phyloP scores from a whole-genome alignment of 192 early-diverging fungal genomes.

The Chytriomyces sp. region DNA sequence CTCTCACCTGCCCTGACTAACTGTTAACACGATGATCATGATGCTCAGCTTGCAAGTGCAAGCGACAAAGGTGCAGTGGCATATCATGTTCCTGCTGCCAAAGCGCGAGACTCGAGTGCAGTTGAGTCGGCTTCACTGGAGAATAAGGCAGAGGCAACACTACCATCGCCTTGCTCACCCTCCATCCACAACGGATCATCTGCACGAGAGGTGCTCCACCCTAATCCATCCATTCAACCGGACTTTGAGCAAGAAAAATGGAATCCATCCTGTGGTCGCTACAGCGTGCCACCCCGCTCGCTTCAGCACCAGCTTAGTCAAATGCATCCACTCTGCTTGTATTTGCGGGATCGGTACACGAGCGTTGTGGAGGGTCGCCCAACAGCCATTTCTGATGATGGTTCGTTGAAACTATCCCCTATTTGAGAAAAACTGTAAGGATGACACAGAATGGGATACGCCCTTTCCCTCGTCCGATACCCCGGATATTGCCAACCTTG shows the following conservation, averaged over 20 bases:
- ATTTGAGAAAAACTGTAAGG: neutral
- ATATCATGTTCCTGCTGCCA: conserved; percentile 11
- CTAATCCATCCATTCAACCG: neutral
- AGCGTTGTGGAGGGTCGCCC: conserved; percentile 54
- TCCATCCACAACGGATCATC: neutral
- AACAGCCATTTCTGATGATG: conserved; percentile 52
- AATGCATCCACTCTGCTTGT: conserved; percentile 36
- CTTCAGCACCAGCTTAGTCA: neutral
- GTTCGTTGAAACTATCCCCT: conserved; percentile 25
- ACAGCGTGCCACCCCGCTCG: neutral
- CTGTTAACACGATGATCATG: neutral
- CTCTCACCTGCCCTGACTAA: neutral
- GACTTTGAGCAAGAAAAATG: neutral
- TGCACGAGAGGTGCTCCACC: neutral
- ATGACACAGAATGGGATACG: conserved; percentile 50
- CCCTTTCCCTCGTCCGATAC: conserved; percentile 39
- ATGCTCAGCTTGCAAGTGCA: conserved; percentile 14
- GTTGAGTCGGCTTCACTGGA: neutral
- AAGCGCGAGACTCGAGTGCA: neutral
- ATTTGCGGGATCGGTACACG: conserved; percentile 50
- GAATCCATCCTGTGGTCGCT: conserved; percentile 10
- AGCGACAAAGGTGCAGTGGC: conserved; percentile 27
- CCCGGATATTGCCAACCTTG: conserved; percentile 32
- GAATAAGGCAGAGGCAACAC: neutral
- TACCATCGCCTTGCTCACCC: neutral